phyloP scores from a whole-genome alignment of 768 basidiomycete species.

The Hygrocybe coccinea region DNA sequence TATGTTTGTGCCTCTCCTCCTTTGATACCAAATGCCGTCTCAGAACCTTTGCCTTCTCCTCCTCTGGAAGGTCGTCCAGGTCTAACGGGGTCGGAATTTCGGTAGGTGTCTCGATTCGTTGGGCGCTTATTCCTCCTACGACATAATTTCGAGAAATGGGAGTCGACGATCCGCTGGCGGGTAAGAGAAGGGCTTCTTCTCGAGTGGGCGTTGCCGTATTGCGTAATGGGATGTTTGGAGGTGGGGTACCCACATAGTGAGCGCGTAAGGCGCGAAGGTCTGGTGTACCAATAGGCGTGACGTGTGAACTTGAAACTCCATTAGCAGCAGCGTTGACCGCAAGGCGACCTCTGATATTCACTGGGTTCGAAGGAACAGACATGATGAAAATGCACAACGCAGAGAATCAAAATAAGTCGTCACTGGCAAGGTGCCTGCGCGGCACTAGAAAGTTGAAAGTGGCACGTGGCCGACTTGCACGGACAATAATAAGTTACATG shows the following conservation, averaged over 20 bases:
- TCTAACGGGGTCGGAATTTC: conserved; percentile 33
- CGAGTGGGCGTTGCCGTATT: conserved; percentile 12
- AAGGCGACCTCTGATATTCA: conserved; percentile 41
- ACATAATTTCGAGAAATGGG: conserved; percentile 13
- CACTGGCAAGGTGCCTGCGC: too few species aligned
- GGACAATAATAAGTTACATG: too few species aligned
- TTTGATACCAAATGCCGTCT: conserved; percentile 75
- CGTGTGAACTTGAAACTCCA: conserved; percentile 24
- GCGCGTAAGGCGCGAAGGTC: conserved; percentile 61
- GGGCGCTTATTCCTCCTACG: conserved; percentile 38
- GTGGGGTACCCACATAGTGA: conserved; percentile 55
- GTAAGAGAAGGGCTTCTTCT: conserved; percentile 9
- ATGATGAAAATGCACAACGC: conserved; percentile 28
- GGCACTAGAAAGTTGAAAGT: background rate
- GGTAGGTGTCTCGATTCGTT: conserved; percentile 25
- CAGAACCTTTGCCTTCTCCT: conserved; percentile 80
- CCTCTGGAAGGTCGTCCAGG: conserved; percentile 64
- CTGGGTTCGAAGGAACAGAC: conserved; percentile 54
- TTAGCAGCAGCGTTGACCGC: conserved; percentile 17
- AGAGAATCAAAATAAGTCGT: background rate
- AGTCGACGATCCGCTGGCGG: conserved; percentile 11
- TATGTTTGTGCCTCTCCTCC: conserved; percentile 49
- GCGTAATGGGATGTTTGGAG: conserved; percentile 52
- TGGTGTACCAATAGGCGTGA: conserved; percentile 53
- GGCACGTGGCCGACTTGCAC: too few species aligned